Conservation (phyloP, 805 yeast species). For the Wickerhamomyces xylosicus region DNA sequence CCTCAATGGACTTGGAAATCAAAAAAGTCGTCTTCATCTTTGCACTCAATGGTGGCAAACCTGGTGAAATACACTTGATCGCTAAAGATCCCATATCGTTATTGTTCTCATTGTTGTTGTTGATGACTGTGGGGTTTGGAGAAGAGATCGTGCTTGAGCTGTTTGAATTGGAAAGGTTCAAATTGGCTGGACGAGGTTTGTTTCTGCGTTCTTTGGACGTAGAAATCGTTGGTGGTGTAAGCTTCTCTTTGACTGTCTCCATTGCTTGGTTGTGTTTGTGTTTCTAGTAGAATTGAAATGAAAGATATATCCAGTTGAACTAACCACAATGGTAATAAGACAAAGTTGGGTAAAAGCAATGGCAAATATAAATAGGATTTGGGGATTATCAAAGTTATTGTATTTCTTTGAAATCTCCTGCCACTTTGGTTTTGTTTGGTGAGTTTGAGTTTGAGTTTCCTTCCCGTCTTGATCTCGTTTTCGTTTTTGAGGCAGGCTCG, state of each 20-base stretch:
- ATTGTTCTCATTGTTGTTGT: background rate
- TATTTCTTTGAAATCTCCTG: too few relatives aligned
- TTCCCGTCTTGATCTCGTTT: background rate
- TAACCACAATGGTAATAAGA: too few relatives aligned
- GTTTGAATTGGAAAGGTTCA: slow-evolving; percentile 13
- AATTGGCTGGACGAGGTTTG: slow-evolving; percentile 19
- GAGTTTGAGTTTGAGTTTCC: too few relatives aligned
- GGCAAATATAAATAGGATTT: too few relatives aligned
- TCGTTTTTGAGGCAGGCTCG: background rate
- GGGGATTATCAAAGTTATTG: too few relatives aligned
- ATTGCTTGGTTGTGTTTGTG: background rate
- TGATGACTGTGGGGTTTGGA: background rate
- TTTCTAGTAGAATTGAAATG: too few relatives aligned
- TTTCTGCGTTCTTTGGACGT: slow-evolving; percentile 11
- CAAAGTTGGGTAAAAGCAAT: too few relatives aligned
- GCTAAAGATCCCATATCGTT: slow-evolving; percentile 16
- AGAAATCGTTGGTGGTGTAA: background rate
- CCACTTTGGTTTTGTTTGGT: too few relatives aligned
- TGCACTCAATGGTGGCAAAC: slow-evolving; percentile 18
- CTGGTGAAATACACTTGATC: slow-evolving; percentile 20
- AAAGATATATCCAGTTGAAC: too few relatives aligned
- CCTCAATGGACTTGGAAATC: slow-evolving; percentile 17
- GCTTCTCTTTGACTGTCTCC: background rate
- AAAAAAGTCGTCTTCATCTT: slow-evolving; percentile 19
- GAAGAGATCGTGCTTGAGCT: slow-evolving; percentile 3